Conservation (phyloP, 1,284 basidiomycete species). For the Pyrrhoderma lamaoense region DNA sequence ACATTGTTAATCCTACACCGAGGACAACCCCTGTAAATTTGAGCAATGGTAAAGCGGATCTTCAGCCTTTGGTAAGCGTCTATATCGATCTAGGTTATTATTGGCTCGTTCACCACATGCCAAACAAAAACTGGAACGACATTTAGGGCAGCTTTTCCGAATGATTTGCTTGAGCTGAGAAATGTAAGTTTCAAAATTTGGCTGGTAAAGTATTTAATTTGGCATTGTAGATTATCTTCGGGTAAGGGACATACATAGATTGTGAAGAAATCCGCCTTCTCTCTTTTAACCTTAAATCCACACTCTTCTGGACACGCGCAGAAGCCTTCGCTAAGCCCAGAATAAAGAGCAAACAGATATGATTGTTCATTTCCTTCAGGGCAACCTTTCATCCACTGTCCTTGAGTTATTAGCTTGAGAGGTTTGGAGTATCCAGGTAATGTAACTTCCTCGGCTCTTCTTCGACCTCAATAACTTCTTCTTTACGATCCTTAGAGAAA, state of each 20-base stretch:
- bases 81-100: conserved; percentile 34
- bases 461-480: conserved; percentile 81
- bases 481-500: conserved; percentile 84
- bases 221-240: background rate
- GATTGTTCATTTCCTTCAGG: conserved; percentile 87
- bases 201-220: conserved; percentile 32
- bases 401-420: conserved; percentile 70
- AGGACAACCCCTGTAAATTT: conserved; percentile 82
- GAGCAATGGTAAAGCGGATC: conserved; percentile 79
- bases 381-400: conserved; percentile 96
- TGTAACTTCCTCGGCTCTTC: conserved; percentile 56
- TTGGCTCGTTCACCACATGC: conserved; percentile 75
- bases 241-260: conserved; percentile 55
- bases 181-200: conserved; percentile 65
- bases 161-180: conserved; percentile 53
- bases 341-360: conserved; percentile 79
- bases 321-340: conserved; percentile 54
- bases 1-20: conserved; percentile 75
- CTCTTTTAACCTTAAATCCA: conserved; percentile 48
- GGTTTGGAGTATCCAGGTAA: conserved; percentile 40
- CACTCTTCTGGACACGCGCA: conserved; percentile 71
- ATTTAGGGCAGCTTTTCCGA: conserved; percentile 54
- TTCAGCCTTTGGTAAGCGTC: conserved; percentile 35
- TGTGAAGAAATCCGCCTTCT: conserved; percentile 74
- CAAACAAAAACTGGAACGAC: conserved; percentile 64